These are phyloP conservation scores for Nelumbo lutea DNA, from an alignment of 164 flowering plant genomes.

Conservation along the genomic window DNA sequence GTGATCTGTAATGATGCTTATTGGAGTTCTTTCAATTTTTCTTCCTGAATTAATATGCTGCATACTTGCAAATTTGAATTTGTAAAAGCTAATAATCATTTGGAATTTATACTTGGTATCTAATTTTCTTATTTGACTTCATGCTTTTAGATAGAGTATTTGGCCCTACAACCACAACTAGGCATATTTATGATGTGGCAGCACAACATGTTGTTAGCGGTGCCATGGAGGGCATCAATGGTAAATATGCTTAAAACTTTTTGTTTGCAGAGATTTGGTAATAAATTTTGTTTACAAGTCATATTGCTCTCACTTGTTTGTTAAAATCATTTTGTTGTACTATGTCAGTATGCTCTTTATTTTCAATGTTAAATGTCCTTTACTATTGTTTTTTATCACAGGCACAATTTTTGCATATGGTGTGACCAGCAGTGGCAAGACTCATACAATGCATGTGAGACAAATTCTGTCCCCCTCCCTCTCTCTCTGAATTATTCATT, in stretches of 20 bases:
- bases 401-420: neutral
- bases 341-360: no score
- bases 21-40: no score
- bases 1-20: no score
- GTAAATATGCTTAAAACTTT: slow-evolving; percentile 24
- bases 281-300: no score
- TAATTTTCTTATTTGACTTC: slow-evolving; percentile 3
- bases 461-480: neutral
- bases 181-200: slow-evolving; percentile 93
- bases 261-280: no score
- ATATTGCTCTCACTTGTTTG: neutral
- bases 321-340: neutral
- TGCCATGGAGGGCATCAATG: slow-evolving; percentile 96
- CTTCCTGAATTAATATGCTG: no score
- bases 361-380: neutral
- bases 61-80: no score
- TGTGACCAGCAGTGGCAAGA: neutral
- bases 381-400: neutral
- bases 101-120: neutral
- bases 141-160: slow-evolving; percentile 74
- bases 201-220: slow-evolving; percentile 87
- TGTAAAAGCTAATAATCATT: neutral
- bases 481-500: neutral
- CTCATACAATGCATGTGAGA: neutral
- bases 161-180: slow-evolving; percentile 98